A percentile compares a stretch with the other conserved stretches of the same genome.
phyloP scores from a whole-genome alignment of 768 basidiomycete species.

The Tulasnella sp. region DNA sequence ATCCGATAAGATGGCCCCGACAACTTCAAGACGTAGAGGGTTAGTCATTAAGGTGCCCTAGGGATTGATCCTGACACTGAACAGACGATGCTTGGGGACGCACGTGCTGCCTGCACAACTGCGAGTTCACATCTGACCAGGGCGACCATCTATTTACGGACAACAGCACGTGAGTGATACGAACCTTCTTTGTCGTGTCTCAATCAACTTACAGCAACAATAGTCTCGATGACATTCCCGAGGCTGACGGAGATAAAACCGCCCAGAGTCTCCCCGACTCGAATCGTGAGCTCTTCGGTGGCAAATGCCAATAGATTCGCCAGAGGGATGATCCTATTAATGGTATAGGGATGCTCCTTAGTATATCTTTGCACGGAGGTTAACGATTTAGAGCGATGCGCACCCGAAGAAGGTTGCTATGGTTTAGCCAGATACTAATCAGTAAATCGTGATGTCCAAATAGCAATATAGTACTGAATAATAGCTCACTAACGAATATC shows the following conservation, averaged over 20 bases:
- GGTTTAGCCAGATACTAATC: neutral
- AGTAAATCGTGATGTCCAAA: neutral
- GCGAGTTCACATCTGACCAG: slow-evolving; percentile 69
- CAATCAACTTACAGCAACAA: slow-evolving; percentile 51
- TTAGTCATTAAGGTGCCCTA: neutral
- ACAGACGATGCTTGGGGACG: neutral
- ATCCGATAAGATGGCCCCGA: slow-evolving; percentile 76
- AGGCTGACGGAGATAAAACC: slow-evolving; percentile 68
- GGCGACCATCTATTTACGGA: slow-evolving; percentile 51
- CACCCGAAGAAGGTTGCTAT: neutral
- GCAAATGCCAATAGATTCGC: slow-evolving; percentile 72
- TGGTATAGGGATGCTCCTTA: neutral
- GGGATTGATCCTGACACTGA: no score
- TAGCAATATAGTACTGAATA: neutral
- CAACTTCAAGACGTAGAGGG: slow-evolving; percentile 38
- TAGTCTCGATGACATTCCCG: slow-evolving; percentile 37
- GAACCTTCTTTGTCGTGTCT: neutral
- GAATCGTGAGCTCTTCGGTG: slow-evolving; percentile 72
- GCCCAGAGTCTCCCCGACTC: slow-evolving; percentile 74
- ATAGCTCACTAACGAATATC: slow-evolving; percentile 56
- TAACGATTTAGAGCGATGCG: neutral
- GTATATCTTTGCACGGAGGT: neutral
- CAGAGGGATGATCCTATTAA: slow-evolving; percentile 61
- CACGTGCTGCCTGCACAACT: slow-evolving; percentile 72
- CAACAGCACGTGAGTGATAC: neutral